Conservation (phyloP, 1,284 basidiomycete genomes). For the Moesziomyces antarcticus region DNA sequence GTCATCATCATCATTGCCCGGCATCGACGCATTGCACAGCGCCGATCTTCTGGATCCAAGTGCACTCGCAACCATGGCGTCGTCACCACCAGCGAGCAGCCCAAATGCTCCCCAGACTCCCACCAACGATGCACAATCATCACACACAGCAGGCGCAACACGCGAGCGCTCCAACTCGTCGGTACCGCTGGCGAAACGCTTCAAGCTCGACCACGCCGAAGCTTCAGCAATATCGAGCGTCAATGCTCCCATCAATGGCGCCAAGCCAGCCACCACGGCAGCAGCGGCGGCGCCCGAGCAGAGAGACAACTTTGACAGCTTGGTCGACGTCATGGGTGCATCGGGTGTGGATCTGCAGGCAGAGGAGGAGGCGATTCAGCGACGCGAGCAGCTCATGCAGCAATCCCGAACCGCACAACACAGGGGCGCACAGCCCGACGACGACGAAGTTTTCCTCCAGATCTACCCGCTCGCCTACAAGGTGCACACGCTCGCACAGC, state of each 20-base stretch:
- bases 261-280: constrained; percentile 5
- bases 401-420: constrained; percentile 32
- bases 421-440: constrained; percentile 26
- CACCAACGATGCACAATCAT: constrained; percentile 10
- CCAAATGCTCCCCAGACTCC: constrained; percentile 18
- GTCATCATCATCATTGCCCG: background rate
- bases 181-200: constrained; percentile 31
- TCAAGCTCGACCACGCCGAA: constrained; percentile 32
- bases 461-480: constrained; percentile 59
- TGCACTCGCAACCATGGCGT: constrained; percentile 14
- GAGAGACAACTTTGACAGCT: constrained; percentile 53
- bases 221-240: constrained; percentile 17
- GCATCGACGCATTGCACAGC: background rate
- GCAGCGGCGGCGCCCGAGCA: constrained; percentile 19
- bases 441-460: constrained; percentile 58
- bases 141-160: constrained; percentile 10
- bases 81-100: constrained; percentile 27
- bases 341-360: constrained; percentile 64
- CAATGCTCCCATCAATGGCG: constrained; percentile 11
- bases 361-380: constrained; percentile 63
- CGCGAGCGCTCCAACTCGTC: constrained; percentile 31
- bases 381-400: constrained; percentile 43
- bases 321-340: constrained; percentile 62
- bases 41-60: background rate
- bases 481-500: constrained; percentile 56